Conservation (phyloP, 106 monocot species). For the Dioscorea dumetorum region DNA sequence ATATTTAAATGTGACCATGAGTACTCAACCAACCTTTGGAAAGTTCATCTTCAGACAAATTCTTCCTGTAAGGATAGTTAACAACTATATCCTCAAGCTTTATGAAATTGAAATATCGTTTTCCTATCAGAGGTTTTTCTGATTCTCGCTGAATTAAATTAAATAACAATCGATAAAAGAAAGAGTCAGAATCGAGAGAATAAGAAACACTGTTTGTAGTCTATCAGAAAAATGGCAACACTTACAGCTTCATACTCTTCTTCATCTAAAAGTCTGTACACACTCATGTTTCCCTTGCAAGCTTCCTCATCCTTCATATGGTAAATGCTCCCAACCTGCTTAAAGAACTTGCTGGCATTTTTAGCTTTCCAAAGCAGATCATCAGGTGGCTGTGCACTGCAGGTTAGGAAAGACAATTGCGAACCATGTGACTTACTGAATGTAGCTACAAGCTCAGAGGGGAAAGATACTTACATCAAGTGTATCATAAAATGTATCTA, state of each 20-base stretch:
- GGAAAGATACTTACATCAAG: too few relatives aligned
- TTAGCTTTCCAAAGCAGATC: constrained; percentile 73
- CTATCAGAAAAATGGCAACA: constrained; percentile 12
- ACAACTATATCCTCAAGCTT: constrained; percentile 75
- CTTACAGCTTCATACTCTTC: constrained; percentile 90
- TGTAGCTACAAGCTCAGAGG: too few relatives aligned
- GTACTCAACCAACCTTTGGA: constrained; percentile 45
- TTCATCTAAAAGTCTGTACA: constrained; percentile 62
- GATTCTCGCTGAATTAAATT: constrained; percentile 52
- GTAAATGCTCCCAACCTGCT: constrained; percentile 65
- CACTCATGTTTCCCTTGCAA: constrained; percentile 24
- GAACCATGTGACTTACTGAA: too few relatives aligned
- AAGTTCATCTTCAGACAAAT: constrained; percentile 61
- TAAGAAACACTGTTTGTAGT: neutral
- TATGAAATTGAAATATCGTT: constrained; percentile 66
- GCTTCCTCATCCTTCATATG: constrained; percentile 26
- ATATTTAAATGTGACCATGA: neutral
- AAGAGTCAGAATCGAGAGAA: neutral
- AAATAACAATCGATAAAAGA: constrained; percentile 6
- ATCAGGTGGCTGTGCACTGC: constrained; percentile 93
- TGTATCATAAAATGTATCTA: too few relatives aligned
- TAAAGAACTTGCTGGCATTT: constrained; percentile 78
- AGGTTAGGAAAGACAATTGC: constrained; percentile 3
- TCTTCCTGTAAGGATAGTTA: constrained; percentile 80
- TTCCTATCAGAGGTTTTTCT: constrained; percentile 70